Percentiles rank a stretch among this genome's conserved stretches.
Conservation (phyloP, 306 rosid genomes). For the Corylus avellana region DNA sequence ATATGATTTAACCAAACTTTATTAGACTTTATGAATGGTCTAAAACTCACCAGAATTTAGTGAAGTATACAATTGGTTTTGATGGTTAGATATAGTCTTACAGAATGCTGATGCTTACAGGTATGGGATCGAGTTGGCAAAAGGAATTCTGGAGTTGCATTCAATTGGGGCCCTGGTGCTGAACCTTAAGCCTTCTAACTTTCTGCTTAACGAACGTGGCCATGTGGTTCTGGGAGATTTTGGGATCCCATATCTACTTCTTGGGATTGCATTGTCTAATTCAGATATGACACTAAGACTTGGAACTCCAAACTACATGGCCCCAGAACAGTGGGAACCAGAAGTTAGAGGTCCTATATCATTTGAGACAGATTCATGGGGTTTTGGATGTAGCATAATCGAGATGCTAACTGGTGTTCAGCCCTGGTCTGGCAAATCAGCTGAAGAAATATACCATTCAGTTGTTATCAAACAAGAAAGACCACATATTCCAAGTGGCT, state of each 20-base stretch:
- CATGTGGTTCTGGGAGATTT: constrained; percentile 82
- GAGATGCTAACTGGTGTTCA: constrained; percentile 90
- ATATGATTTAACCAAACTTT: background rate
- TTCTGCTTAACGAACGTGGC: constrained; percentile 64
- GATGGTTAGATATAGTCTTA: constrained; percentile 16
- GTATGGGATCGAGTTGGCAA: constrained; percentile 76
- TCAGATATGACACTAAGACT: constrained; percentile 62
- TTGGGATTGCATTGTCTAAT: constrained; percentile 53
- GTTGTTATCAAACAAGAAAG: constrained; percentile 77
- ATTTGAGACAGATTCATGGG: constrained; percentile 92
- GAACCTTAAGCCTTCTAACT: constrained; percentile 78
- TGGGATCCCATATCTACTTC: constrained; percentile 77
- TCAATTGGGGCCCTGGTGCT: constrained; percentile 67
- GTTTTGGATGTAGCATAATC: constrained; percentile 76
- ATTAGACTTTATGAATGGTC: background rate
- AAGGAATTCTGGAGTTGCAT: constrained; percentile 70
- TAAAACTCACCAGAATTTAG: background rate
- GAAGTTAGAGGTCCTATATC: constrained; percentile 88
- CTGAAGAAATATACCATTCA: constrained; percentile 51
- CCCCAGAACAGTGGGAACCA: constrained; percentile 96
- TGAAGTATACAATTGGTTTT: background rate
- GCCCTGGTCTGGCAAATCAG: constrained; percentile 79
- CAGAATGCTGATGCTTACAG: constrained; percentile 49
- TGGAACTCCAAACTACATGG: constrained; percentile 97
- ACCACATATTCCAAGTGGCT: constrained; percentile 74